Base-by-base conservation (phyloP, 1,139 yeast species). In the Nakaseomyces sp. region DNA sequence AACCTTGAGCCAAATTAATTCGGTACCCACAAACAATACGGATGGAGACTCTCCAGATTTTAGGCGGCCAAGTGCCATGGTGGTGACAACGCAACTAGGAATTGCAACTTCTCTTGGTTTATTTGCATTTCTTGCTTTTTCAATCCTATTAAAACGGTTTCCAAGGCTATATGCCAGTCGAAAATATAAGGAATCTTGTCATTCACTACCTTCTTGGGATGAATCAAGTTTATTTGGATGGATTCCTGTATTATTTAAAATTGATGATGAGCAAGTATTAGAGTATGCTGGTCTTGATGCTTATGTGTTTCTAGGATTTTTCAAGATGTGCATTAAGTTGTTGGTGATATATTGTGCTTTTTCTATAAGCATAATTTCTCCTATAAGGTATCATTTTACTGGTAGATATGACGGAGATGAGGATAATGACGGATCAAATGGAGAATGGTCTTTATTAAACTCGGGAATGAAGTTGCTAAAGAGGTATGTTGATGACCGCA, bases 201-300 rank as follows among this genome's bases (percentile, higher is more conserved):
- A 59, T 12, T 49, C 55, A 16, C 52, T 68, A 12, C 71, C 66
- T 65, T 74, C 53, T 59, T 75, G 69, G 68, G 74, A 67, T 63
- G 69, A 58, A 10, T 61, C 66, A 41, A 72, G 85, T 4, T 58
- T 84, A 18, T 80, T 88, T 55, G 87, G 91, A 1, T 89, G 96
- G 96, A 69, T 89, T 6, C 74, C 79, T 1, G 75, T 78, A 0
- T 66, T 89, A 15, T 77, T 76, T 60, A 65, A 64, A 15, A 77
- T 88, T 15, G 71, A 73, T 20, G 97, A 91, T 55, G 74, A 76
- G 29, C 87, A 88, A 52, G 77, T 91, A 1, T 69, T 91, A 44
- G 89, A 86, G 49, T 82, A 81, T 58, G 96, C 96, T 1, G 98
- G 98, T 0, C 67, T 91, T 37, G 98, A 91, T 65, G 96, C 97